Base-by-base conservation (phyloP, 306 rosid genomes). In the Malus sieversii region DNA sequence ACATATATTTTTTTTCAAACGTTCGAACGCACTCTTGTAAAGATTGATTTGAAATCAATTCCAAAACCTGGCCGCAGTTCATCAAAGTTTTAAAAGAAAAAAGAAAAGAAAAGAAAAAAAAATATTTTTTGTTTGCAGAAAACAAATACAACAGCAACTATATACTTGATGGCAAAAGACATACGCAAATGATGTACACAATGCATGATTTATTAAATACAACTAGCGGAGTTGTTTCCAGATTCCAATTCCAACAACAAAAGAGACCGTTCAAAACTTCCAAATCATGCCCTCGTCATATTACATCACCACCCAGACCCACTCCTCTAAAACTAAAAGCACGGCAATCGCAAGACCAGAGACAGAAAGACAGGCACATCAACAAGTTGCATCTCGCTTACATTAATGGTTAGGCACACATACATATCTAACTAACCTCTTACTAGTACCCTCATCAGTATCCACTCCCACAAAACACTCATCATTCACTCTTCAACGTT, bases 401-500 rank as follows among this genome's bases (percentile, higher is more conserved):
- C 65, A 73, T 78, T 82, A 57, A 79, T 60, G 72, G 83, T 78
- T 64, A 82, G 82, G 67, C 82, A 74, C 79, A 82, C 68, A 64
- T 78, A 81, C 42, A 19, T 42, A 42, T 42, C 45, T 42, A 42
- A 42, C 45, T 9, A 42, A 42, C 45, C 45, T 42, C 45, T 42
- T 42, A 42, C 45, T 42, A 2, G 12, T 9, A 42, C 9, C 48
- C 70, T 40, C 73, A 62, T 71, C 51, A 77, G 70, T 74, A 83
- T 82, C 71, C 77, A 59, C 78, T 74, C 71, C 80, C 83, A 72
- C 46, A 79, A 59, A 60, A 57, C 67, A 71, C 73, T 71, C 69
- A 58, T 87, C 80, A 82, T 81, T 93, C 91, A 68, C 85, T 68
- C 59, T 30, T 71, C 74, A 33, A 84, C 92, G 73, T 86, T 90